Base-by-base conservation (phyloP, 192 early-diverging fungal genomes). In the Mortierella claussenii region DNA sequence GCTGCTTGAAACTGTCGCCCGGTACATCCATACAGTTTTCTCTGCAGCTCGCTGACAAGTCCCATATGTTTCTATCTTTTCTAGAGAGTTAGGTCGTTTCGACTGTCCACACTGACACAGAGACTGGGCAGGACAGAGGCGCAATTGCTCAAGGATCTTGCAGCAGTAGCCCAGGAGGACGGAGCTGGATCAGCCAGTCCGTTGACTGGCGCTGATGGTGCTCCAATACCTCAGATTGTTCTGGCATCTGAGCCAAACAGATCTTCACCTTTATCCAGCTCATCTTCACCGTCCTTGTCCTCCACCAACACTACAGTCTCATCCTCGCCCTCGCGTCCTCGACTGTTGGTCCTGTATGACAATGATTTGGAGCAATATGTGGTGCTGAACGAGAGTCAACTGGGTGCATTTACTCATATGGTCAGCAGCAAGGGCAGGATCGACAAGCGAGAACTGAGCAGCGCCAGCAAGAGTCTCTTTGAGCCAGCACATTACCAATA, bases 41-140 rank as follows among this genome's bases (percentile, higher is more conserved):
- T n/a, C n/a, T n/a, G n/a, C n/a, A n/a, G n/a, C n/a, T n/a, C n/a
- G n/a, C n/a, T n/a, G n/a, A n/a, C n/a, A n/a, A n/a, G n/a, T n/a
- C n/a, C n/a, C n/a, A n/a, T n/a, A n/a, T n/a, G n/a, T n/a, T n/a
- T n/a, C n/a, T n/a, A n/a, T 21, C 21, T n/a, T 47, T 53, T 20
- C 21, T 49, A 76, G 73, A 28, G 64, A 30, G 63, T 76, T 9
- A 54, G 47, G 36, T 76, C 73, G 24, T 76, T 76, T 26, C 43
- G 47, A 3, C 13, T 76, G 3, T 28, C 51, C 13, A 24, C 43
- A 9, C 40, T 76, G 8, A 59, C 73, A 12, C 55, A 40, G 18
- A 20, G 56, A 28, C 24, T 76, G 4, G 64, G 45, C 27, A 66
- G 73, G 40, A 67, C 73, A 7, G 73, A 76, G 28, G 36, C 73